Evolutionary conservation across 116 monocot species (phyloP).

Genomic region (Cymodocea nodosa): DNA sequence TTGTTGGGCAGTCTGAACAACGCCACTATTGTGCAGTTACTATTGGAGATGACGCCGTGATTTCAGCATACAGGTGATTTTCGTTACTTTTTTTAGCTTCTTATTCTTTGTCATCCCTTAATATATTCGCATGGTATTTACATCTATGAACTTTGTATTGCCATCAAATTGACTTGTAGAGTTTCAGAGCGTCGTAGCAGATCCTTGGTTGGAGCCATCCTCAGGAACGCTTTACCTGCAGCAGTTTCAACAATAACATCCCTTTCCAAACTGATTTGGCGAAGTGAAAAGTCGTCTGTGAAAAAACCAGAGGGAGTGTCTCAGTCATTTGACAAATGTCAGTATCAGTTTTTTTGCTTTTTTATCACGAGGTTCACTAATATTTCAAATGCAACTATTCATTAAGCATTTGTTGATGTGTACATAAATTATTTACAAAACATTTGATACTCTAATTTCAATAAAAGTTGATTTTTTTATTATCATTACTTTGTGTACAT

Average conservation of each 20-base stretch:
- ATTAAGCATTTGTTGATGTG: no score
- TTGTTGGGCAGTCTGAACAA: slow-evolving; percentile 86
- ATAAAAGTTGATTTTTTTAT: no score
- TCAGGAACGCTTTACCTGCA: slow-evolving; percentile 70
- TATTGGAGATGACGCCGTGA: slow-evolving; percentile 73
- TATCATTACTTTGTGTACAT: no score
- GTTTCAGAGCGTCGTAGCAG: slow-evolving; percentile 76
- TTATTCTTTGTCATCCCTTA: background rate
- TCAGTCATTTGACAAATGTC: slow-evolving; percentile 89
- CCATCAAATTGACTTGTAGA: slow-evolving; percentile 17
- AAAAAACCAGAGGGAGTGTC: slow-evolving; percentile 38
- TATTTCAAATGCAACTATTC: no score
- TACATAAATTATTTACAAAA: no score
- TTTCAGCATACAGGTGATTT: slow-evolving; percentile 79
- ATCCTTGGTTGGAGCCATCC: slow-evolving; percentile 80
- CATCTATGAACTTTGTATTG: no score
- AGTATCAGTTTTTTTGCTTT: slow-evolving; percentile 2
- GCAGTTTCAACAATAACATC: slow-evolving; percentile 80
- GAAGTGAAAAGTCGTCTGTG: slow-evolving; percentile 31
- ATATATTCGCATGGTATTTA: background rate
- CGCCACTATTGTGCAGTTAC: slow-evolving; percentile 77
- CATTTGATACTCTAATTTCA: no score
- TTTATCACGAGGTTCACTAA: no score
- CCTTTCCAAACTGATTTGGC: slow-evolving; percentile 81
- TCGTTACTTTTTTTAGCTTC: background rate